These are phyloP conservation scores for Parietichytrium sp. DNA, from an alignment of 108 stramenopile genomes.

Conservation along the genomic window DNA sequence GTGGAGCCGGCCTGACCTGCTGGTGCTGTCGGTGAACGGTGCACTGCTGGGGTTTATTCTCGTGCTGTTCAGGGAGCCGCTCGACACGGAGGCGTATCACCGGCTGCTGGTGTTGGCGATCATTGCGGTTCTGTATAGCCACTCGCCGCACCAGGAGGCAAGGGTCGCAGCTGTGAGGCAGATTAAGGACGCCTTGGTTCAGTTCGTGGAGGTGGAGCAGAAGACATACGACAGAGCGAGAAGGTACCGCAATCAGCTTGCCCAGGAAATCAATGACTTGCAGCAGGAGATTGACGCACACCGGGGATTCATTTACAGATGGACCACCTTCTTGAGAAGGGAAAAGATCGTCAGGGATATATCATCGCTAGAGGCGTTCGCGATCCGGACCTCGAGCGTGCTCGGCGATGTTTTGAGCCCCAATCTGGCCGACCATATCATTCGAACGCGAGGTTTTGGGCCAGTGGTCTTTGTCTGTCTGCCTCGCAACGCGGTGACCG, in stretches of 20 bases:
- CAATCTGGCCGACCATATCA: background rate
- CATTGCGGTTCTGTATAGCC: background rate
- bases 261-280: background rate
- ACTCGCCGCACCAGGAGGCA: background rate
- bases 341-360: background rate
- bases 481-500: background rate
- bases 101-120: background rate
- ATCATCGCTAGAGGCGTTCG: background rate
- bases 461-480: slow-evolving; percentile 23
- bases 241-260: background rate
- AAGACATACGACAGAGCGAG: background rate
- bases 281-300: slow-evolving; percentile 26
- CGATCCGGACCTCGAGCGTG: background rate
- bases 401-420: background rate
- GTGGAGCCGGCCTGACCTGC: no score
- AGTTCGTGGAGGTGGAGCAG: background rate
- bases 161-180: background rate
- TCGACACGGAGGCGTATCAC: background rate
- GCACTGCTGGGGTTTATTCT: background rate
- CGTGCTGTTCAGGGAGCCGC: background rate
- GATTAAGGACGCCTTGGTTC: background rate
- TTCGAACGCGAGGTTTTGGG: slow-evolving; percentile 6
- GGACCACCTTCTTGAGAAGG: background rate
- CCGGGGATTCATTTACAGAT: background rate
- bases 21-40: background rate